phyloP scores from a whole-genome alignment of 192 early-diverging fungal genomes.

The Coemansia sp. region DNA sequence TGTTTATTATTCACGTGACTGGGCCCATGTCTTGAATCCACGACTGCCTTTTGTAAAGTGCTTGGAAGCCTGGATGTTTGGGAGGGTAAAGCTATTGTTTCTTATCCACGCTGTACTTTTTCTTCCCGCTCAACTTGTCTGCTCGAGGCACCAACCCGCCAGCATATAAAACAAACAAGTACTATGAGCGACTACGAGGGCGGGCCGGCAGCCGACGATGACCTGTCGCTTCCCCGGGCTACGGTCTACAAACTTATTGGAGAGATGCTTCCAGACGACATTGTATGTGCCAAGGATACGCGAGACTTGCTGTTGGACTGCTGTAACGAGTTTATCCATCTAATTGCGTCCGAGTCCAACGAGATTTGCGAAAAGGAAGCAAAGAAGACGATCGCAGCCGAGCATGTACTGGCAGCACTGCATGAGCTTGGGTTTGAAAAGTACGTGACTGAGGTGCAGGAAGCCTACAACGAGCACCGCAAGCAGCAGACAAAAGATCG shows the following conservation, averaged over 20 bases:
- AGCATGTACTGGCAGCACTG: constrained; percentile 89
- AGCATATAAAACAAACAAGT: neutral
- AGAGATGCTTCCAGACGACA: constrained; percentile 91
- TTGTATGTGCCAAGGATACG: constrained; percentile 93
- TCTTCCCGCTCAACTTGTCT: neutral
- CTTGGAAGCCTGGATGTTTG: neutral
- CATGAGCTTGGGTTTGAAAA: constrained; percentile 89
- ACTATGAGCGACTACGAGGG: constrained; percentile 65
- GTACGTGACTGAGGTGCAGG: constrained; percentile 85
- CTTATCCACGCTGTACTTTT: neutral
- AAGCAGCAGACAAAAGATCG: constrained; percentile 78
- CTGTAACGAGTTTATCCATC: constrained; percentile 94
- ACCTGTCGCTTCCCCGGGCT: constrained; percentile 90
- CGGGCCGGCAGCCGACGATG: constrained; percentile 65
- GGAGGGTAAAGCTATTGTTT: neutral
- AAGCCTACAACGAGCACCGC: constrained; percentile 85
- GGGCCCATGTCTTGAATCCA: neutral
- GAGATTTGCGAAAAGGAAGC: constrained; percentile 94
- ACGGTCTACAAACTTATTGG: constrained; percentile 94
- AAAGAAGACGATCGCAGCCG: constrained; percentile 96
- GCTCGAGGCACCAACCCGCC: neutral
- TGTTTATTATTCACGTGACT: neutral
- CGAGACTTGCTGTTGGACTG: constrained; percentile 93
- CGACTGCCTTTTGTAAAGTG: neutral
- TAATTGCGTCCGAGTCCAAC: constrained; percentile 92